Evolutionary conservation across 352 stramenopile species (phyloP).

Genomic region (Pythium phragmitis): DNA sequence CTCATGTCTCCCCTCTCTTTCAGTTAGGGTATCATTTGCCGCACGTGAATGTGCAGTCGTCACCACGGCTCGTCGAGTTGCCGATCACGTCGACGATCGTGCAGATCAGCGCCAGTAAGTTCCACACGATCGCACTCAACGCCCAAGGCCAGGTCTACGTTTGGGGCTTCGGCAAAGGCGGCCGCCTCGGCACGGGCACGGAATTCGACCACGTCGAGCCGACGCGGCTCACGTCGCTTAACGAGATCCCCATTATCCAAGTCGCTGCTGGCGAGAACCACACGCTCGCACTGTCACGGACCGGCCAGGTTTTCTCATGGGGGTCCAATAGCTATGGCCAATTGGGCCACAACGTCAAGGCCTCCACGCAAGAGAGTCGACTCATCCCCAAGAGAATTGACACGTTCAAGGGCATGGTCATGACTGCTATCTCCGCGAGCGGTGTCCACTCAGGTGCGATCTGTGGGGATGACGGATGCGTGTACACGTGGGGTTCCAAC

Average conservation of each 20-base stretch:
- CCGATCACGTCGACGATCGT: conserved; percentile 47
- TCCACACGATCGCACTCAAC: conserved; percentile 76
- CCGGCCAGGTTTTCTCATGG: conserved; percentile 77
- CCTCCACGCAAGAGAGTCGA: conserved; percentile 48
- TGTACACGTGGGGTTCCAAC: conserved; percentile 85
- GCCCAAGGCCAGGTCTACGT: conserved; percentile 65
- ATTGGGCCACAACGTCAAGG: conserved; percentile 63
- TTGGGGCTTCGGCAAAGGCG: conserved; percentile 84
- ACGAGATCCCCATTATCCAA: conserved; percentile 57
- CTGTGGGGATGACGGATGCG: conserved; percentile 35
- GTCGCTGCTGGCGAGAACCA: conserved; percentile 82
- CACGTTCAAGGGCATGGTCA: conserved; percentile 50
- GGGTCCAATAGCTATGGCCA: conserved; percentile 84
- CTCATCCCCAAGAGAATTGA: conserved; percentile 74
- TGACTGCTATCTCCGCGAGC: conserved; percentile 68
- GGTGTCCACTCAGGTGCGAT: conserved; percentile 76
- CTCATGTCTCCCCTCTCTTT: conserved; percentile 7
- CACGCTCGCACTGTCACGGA: conserved; percentile 63
- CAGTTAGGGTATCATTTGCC: conserved; percentile 82
- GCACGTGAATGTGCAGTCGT: conserved; percentile 72
- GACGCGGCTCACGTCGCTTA: conserved; percentile 40
- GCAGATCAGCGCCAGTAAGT: conserved; percentile 76
- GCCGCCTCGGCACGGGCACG: conserved; percentile 66
- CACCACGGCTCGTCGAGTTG: conserved; percentile 62
- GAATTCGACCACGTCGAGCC: conserved; percentile 83